Evolutionary conservation across 768 basidiomycete genomes (phyloP), one percentile per base, ranked within the genome.

Genomic region (Boletus vinaceobasis): DNA sequence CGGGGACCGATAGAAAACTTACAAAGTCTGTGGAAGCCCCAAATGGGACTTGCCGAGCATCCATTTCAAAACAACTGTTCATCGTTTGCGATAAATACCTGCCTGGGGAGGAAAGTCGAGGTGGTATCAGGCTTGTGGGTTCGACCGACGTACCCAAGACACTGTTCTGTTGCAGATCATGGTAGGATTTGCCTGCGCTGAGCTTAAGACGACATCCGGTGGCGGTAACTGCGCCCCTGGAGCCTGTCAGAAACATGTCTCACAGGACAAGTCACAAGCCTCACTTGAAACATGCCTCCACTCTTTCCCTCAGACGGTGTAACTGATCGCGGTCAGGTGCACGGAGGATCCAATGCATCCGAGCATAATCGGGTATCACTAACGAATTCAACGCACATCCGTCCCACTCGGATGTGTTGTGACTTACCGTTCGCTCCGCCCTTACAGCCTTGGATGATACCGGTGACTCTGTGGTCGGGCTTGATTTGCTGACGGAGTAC

Each of bases 351-450:
- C 88, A 94, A 3, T 71, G 73, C 82, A 93, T 83, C 60, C 79
- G 82, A 31, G 90, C 78, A 60, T 91, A 87, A 66, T 92, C 90
- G 1, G 93, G 92, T 52, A 91, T 91, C 36, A 93, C 91, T 92
- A 55, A 53, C 35, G 36, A 54, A 42, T 46, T 48, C 31, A 44
- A 42, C 43, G 31, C 36, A 33, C 5, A 27, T 38, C 27, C n/a
- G 23, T 36, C 11, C 11, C 26, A 13, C 14, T 40, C 44, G 43
- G 50, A 33, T 19, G 17, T 49, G 33, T 51, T 31, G 52, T 14
- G 27, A 62, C 77, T 55, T 61, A 87, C 89, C 83, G 65, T 93
- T 93, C 3, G 85, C 73, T 13, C 79, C 71, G 79, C 87, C 85
- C 59, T 87, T 75, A 33, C 79, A 79, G 32, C 89, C 89, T 59